phyloP scores from a whole-genome alignment of 2,329 filamentous ascomycete genomes.

The Ophiostoma quercus region DNA sequence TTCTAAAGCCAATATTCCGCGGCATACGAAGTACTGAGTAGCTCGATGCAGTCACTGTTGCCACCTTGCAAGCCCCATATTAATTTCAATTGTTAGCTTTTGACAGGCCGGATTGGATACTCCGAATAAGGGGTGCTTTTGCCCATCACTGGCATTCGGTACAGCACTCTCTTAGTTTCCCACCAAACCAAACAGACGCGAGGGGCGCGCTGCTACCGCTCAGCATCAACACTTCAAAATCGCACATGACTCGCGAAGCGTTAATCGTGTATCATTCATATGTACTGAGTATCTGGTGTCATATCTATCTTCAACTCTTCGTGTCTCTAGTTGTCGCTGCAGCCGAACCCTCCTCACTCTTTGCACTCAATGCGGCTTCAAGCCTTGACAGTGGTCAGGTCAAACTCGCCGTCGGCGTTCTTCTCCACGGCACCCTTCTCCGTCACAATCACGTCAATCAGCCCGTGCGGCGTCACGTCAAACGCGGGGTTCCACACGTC shows the following conservation, averaged over 20 bases:
- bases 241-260: background rate
- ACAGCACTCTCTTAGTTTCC: no score
- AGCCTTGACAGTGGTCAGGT: constrained; percentile 39
- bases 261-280: background rate
- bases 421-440: constrained; percentile 85
- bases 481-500: constrained; percentile 96
- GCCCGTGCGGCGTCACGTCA: constrained; percentile 80
- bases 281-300: background rate
- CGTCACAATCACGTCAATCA: constrained; percentile 93
- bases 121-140: background rate
- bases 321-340: background rate
- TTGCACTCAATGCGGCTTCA: background rate
- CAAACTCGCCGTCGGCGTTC: constrained; percentile 63
- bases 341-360: no score
- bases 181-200: background rate
- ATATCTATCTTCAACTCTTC: background rate
- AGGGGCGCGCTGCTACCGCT: no score
- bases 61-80: no score
- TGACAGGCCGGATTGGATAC: background rate
- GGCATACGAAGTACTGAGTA: no score
- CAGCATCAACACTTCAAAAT: no score
- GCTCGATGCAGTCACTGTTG: no score
- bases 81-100: no score
- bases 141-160: no score
- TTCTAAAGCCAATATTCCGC: no score